These are phyloP conservation scores for Striga asiatica DNA, from an alignment of 257 asterid species.

Conservation along the genomic window DNA sequence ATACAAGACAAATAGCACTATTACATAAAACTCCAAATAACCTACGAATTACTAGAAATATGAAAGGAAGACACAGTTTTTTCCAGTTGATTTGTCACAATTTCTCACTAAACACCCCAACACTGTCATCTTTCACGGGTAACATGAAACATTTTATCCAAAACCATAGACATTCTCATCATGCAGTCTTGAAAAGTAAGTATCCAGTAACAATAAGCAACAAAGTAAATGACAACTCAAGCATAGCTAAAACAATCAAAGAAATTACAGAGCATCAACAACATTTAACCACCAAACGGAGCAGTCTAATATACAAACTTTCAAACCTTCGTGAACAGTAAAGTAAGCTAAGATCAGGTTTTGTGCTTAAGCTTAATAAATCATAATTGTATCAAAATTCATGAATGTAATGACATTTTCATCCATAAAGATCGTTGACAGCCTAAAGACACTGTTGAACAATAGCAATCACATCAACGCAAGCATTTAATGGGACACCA, in stretches of 20 bases:
- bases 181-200: too few species aligned
- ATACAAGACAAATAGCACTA: constrained; percentile 10
- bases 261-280: not conserved
- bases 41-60: not conserved
- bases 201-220: not conserved
- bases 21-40: constrained; percentile 1
- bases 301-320: not conserved
- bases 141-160: not conserved
- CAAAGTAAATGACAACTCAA: not conserved
- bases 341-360: not conserved
- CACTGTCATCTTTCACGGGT: not conserved
- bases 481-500: not conserved
- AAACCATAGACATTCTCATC: not conserved
- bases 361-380: not conserved
- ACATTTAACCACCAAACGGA: not conserved
- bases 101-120: not conserved
- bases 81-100: not conserved
- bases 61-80: not conserved
- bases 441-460: not conserved
- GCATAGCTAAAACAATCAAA: not conserved
- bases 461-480: not conserved
- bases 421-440: too few species aligned
- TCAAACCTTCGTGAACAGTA: not conserved
- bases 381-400: too few species aligned
- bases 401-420: too few species aligned